Percentiles rank a stretch among this genome's conserved stretches.
phyloP scores from a whole-genome alignment of 352 stramenopile genomes.

The Globisporangium radiosum region DNA sequence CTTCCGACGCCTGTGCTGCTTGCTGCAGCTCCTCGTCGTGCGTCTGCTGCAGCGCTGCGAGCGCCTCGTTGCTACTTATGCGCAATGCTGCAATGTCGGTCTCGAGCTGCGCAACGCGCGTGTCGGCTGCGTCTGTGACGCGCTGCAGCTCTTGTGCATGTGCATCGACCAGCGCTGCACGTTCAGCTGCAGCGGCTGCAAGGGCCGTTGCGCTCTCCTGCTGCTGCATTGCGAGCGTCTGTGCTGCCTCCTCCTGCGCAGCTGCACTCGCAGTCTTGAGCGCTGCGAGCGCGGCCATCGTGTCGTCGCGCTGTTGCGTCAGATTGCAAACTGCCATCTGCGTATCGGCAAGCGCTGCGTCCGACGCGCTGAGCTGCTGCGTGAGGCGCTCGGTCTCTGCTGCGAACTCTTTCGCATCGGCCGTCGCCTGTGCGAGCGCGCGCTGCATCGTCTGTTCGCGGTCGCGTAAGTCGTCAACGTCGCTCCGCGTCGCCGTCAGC shows the following conservation, averaged over 20 bases:
- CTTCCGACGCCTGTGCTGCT: not conserved
- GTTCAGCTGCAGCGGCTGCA: not conserved
- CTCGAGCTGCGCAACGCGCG: not conserved
- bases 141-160: not conserved
- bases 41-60: constrained; percentile 2
- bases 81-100: not conserved
- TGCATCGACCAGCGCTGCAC: not conserved
- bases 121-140: not conserved
- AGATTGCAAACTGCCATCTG: not conserved
- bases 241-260: not conserved
- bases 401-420: not conserved
- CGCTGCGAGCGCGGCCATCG: not conserved
- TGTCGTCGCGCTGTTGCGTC: no score
- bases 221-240: not conserved
- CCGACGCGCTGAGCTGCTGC: not conserved
- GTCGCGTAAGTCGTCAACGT: not conserved
- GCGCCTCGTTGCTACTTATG: not conserved
- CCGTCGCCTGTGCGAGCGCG: not conserved
- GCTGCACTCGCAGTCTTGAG: not conserved
- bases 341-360: not conserved
- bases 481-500: not conserved
- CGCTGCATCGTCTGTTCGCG: not conserved
- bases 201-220: not conserved
- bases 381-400: not conserved
- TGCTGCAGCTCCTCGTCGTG: not conserved